Evolutionary conservation across 2,329 filamentous ascomycete species (phyloP).

Genomic region (Colletotrichum camelliae): DNA sequence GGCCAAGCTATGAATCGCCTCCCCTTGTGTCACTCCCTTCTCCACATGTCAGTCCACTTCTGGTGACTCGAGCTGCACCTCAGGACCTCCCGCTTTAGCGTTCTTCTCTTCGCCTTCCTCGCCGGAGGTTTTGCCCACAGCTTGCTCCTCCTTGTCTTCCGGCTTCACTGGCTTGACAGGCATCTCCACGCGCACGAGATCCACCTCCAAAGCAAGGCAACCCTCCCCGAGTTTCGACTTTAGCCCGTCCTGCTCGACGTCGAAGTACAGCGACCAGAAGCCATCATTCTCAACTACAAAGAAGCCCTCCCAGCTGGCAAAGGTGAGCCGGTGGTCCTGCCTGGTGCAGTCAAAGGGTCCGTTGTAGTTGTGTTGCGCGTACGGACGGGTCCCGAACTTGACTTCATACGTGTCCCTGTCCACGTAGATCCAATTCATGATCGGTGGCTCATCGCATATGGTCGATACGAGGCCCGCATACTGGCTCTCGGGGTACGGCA

Average conservation of each 20-base stretch:
- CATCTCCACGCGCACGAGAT: conserved; percentile 58
- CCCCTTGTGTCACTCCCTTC: background rate
- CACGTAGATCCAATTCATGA: conserved; percentile 57
- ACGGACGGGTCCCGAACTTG: conserved; percentile 49
- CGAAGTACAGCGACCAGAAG: conserved; percentile 54
- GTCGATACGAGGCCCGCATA: conserved; percentile 53
- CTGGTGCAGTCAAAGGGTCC: conserved; percentile 57
- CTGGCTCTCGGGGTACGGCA: conserved; percentile 60
- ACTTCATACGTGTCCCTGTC: conserved; percentile 50
- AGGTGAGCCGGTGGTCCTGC: conserved; percentile 54
- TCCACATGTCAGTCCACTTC: background rate
- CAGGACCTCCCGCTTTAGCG: background rate
- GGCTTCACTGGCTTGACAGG: background rate
- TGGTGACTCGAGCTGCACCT: background rate
- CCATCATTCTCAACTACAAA: conserved; percentile 49
- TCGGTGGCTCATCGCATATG: conserved; percentile 52
- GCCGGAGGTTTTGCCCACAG: background rate
- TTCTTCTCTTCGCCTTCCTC: background rate
- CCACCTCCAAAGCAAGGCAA: conserved; percentile 58
- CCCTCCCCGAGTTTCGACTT: conserved; percentile 49
- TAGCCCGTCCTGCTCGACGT: conserved; percentile 50
- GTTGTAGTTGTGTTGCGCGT: conserved; percentile 47
- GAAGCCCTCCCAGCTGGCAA: conserved; percentile 56
- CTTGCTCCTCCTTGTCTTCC: background rate
- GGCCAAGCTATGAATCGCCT: background rate